These are phyloP conservation scores for Lactuca saligna DNA, from an alignment of 129 eudicot species.

Conservation along the genomic window DNA sequence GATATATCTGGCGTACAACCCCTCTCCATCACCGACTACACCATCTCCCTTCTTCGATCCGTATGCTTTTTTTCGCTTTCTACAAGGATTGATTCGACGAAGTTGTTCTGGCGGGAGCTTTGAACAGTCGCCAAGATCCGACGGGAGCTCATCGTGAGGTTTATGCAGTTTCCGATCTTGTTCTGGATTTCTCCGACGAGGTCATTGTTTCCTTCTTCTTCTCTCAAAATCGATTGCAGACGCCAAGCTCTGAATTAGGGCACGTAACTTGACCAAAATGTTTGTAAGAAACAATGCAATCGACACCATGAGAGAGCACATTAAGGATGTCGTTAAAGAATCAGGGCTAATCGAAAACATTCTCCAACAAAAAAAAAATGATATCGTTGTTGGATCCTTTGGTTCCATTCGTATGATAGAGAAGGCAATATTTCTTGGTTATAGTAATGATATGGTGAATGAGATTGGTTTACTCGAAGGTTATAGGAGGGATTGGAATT, in stretches of 20 bases:
- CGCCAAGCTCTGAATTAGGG: conserved; percentile 35
- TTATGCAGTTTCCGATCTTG: too few relatives aligned
- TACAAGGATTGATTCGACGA: too few relatives aligned
- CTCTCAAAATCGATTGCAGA: too few relatives aligned
- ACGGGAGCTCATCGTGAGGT: too few relatives aligned
- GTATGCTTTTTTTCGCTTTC: too few relatives aligned
- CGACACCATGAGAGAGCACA: conserved; percentile 45
- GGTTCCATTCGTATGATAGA: conserved; percentile 79
- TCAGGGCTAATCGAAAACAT: conserved; percentile 56
- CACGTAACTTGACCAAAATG: conserved; percentile 60
- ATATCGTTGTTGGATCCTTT: conserved; percentile 70
- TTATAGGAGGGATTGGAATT: conserved; percentile 68
- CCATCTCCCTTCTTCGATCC: too few relatives aligned
- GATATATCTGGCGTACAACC: too few relatives aligned
- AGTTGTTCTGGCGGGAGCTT: too few relatives aligned
- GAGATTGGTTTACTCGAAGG: conserved; percentile 39
- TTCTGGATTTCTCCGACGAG: too few relatives aligned
- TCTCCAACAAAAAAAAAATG: conserved; percentile 35
- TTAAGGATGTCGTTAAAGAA: conserved; percentile 35
- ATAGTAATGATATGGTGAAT: conserved; percentile 34
- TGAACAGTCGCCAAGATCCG: too few relatives aligned
- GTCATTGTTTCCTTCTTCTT: too few relatives aligned
- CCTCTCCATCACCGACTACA: too few relatives aligned
- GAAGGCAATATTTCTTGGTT: conserved; percentile 54
- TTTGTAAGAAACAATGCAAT: conserved; percentile 30